Evolutionary conservation across 164 flowering plant species (phyloP).

Genomic region (Magnolia kwangsiensis): DNA sequence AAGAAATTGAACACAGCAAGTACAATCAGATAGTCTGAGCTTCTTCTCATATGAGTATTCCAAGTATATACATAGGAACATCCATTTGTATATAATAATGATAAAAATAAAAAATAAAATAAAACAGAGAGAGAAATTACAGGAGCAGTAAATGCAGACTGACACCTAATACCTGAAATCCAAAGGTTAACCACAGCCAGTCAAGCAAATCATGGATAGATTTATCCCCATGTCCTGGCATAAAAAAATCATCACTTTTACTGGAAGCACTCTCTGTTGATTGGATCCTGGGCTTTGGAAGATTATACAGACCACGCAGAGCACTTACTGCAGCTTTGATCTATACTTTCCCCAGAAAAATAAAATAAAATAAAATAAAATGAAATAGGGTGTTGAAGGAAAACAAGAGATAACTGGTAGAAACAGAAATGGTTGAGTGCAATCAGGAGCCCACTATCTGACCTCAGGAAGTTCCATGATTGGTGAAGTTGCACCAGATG

Average conservation of each 20-base stretch:
- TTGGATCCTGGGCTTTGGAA: constrained; percentile 49
- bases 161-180: constrained; percentile 72
- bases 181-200: constrained; percentile 85
- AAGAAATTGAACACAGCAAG: constrained; percentile 8
- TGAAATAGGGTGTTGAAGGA: background rate
- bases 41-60: background rate
- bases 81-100: background rate
- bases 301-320: constrained; percentile 55
- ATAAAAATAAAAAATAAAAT: background rate
- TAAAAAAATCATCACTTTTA: constrained; percentile 10
- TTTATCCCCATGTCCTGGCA: constrained; percentile 38
- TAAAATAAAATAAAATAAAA: background rate
- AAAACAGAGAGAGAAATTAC: background rate
- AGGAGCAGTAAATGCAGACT: background rate
- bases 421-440: background rate
- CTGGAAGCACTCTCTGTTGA: constrained; percentile 15
- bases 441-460: constrained; percentile 10
- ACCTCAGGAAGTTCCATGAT: constrained; percentile 98
- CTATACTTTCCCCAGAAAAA: constrained; percentile 33
- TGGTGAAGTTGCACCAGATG: constrained; percentile 66
- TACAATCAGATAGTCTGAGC: background rate
- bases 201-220: constrained; percentile 75
- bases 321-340: constrained; percentile 85
- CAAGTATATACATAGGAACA: background rate
- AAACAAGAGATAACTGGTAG: background rate